These are phyloP conservation scores for Ustilago trichophora DNA, from an alignment of 1,284 basidiomycete species.

Conservation along the genomic window DNA sequence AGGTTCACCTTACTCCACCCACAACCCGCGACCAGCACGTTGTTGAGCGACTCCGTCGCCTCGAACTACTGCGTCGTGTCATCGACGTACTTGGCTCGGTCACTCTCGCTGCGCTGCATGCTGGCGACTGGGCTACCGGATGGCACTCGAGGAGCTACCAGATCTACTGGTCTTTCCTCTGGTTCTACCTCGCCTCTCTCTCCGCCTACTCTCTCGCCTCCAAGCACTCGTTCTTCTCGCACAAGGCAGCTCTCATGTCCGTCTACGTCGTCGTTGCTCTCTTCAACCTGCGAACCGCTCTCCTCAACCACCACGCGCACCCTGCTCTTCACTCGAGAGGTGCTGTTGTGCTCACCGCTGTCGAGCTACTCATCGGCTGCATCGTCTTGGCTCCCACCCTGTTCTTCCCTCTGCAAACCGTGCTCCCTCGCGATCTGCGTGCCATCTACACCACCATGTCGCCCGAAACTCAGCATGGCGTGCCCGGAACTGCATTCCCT, in stretches of 20 bases:
- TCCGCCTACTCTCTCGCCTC: slow-evolving; percentile 43
- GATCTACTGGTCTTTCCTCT: slow-evolving; percentile 41
- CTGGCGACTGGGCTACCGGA: slow-evolving; percentile 36
- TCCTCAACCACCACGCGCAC: slow-evolving; percentile 30
- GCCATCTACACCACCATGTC: slow-evolving; percentile 62
- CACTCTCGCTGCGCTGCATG: slow-evolving; percentile 35
- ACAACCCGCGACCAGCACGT: slow-evolving; percentile 9
- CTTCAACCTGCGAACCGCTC: slow-evolving; percentile 57
- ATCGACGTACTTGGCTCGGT: slow-evolving; percentile 47
- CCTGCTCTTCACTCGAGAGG: slow-evolving; percentile 17
- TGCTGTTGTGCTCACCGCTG: slow-evolving; percentile 30
- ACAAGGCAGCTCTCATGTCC: slow-evolving; percentile 55
- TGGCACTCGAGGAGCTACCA: slow-evolving; percentile 25
- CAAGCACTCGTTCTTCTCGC: slow-evolving; percentile 49
- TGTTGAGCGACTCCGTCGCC: slow-evolving; percentile 7
- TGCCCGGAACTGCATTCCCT: slow-evolving; percentile 58
- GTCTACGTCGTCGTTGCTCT: slow-evolving; percentile 44
- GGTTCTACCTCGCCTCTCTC: slow-evolving; percentile 55
- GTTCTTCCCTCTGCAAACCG: slow-evolving; percentile 53
- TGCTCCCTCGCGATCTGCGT: slow-evolving; percentile 47
- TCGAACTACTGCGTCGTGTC: slow-evolving; percentile 44
- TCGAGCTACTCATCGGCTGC: slow-evolving; percentile 39
- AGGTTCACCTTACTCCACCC: slow-evolving; percentile 56
- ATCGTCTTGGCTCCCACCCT: slow-evolving; percentile 45
- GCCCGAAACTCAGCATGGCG: slow-evolving; percentile 46